Percentiles rank a stretch among this genome's conserved stretches.
Evolutionary conservation across 164 flowering plant genomes (phyloP).

Genomic region (Magnolia sinica): DNA sequence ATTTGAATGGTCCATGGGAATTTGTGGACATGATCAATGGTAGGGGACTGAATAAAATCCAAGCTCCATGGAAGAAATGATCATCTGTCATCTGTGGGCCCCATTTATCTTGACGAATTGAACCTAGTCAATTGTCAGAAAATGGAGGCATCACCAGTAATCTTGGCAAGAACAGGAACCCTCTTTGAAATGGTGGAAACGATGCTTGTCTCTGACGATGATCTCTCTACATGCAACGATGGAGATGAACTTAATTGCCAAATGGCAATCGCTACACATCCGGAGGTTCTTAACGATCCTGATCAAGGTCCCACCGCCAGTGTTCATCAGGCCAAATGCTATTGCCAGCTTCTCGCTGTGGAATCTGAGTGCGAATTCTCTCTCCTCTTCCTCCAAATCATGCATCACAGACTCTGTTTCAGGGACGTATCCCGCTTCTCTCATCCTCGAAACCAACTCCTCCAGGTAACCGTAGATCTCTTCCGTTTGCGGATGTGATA

Average conservation of each 20-base stretch:
- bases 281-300: constrained; percentile 73
- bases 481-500: constrained; percentile 43
- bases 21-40: no score
- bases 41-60: no score
- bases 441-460: constrained; percentile 47
- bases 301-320: constrained; percentile 29
- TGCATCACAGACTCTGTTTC: constrained; percentile 52
- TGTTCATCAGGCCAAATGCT: constrained; percentile 61
- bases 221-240: constrained; percentile 47
- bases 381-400: constrained; percentile 73
- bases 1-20: not conserved
- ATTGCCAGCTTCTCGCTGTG: constrained; percentile 85
- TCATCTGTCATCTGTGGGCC: not conserved
- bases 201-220: constrained; percentile 64
- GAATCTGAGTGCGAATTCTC: constrained; percentile 54
- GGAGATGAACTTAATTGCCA: constrained; percentile 58
- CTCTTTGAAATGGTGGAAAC: constrained; percentile 69
- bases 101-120: not conserved
- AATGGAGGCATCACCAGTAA: constrained; percentile 47
- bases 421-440: constrained; percentile 59
- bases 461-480: constrained; percentile 55
- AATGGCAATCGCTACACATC: constrained; percentile 77
- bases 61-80: no score
- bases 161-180: constrained; percentile 71
- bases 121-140: not conserved